Conservation (phyloP, 2,329 filamentous ascomycete genomes). For the Neoscytalidium dimidiatum region DNA sequence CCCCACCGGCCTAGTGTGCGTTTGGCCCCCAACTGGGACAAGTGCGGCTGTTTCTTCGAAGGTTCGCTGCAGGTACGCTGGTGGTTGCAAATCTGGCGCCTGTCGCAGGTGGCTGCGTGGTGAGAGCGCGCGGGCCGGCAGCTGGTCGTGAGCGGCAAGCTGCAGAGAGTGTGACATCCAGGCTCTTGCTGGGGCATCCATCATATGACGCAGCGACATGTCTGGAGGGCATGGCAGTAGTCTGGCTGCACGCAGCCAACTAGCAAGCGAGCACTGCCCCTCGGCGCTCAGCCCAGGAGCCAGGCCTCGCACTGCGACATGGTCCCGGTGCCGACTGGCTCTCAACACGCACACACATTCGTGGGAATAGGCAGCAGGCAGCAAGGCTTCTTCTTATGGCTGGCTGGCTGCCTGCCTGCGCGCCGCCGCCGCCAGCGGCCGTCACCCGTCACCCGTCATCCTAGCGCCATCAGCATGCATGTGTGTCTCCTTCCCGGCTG, state of each 20-base stretch:
- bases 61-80: conserved; percentile 13
- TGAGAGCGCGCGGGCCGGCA: not conserved
- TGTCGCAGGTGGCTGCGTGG: not conserved
- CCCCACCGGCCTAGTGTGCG: not conserved
- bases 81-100: not conserved
- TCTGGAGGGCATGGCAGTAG: not conserved
- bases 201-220: not conserved
- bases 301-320: not conserved
- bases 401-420: not conserved
- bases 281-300: not conserved
- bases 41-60: conserved; percentile 4
- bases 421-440: not conserved
- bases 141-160: not conserved
- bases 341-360: not conserved
- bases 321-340: not conserved
- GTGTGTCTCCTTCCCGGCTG: conserved; percentile 12
- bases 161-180: too few relatives aligned
- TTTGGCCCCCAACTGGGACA: conserved; percentile 7
- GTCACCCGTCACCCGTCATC: not conserved
- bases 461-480: conserved; percentile 3
- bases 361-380: not conserved
- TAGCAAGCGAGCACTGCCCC: conserved; percentile 2
- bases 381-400: not conserved
- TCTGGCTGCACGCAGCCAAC: not conserved
- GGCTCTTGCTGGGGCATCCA: too few relatives aligned